A percentile compares a stretch with the other conserved stretches of the same genome.
phyloP scores from a whole-genome alignment of 2,329 filamentous ascomycete species.

The Periconia digitata region DNA sequence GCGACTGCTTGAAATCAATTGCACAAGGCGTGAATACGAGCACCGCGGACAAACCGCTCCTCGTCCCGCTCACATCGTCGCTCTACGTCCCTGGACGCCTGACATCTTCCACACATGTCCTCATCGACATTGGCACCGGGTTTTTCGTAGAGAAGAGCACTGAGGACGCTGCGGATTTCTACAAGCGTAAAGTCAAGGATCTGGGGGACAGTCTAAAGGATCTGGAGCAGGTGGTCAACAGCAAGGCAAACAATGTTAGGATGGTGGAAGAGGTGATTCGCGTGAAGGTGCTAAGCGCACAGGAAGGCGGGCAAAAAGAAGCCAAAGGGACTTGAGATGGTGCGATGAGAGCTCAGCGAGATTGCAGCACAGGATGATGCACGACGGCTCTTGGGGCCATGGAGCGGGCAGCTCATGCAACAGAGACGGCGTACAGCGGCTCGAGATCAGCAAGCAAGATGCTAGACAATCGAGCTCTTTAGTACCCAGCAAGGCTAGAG shows the following conservation, averaged over 20 bases:
- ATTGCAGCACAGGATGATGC: neutral
- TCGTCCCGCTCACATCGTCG: slow-evolving; percentile 93
- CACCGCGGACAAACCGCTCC: slow-evolving; percentile 59
- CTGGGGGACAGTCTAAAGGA: slow-evolving; percentile 66
- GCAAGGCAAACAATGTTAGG: slow-evolving; percentile 81
- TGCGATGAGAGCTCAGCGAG: neutral
- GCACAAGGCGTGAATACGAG: slow-evolving; percentile 55
- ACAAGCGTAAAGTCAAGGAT: slow-evolving; percentile 67
- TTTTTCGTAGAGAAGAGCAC: slow-evolving; percentile 88
- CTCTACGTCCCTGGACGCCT: slow-evolving; percentile 88
- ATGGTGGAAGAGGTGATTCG: slow-evolving; percentile 76
- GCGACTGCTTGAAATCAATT: slow-evolving; percentile 83
- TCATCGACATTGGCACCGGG: slow-evolving; percentile 92
- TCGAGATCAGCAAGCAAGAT: neutral
- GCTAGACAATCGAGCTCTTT: neutral
- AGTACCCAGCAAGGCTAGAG: neutral
- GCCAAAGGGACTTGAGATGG: slow-evolving; percentile 22
- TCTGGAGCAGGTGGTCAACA: slow-evolving; percentile 67
- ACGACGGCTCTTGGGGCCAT: too few relatives aligned
- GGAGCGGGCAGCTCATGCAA: too few relatives aligned
- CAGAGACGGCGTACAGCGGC: too few relatives aligned
- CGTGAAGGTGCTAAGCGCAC: slow-evolving; percentile 39
- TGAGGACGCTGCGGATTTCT: slow-evolving; percentile 66
- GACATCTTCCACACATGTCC: slow-evolving; percentile 45
- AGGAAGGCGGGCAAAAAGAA: slow-evolving; percentile 28